Evolutionary conservation across 108 stramenopile species (phyloP), one percentile per base, ranked within the genome.

Genomic region (Aurantiochytrium sp.): DNA sequence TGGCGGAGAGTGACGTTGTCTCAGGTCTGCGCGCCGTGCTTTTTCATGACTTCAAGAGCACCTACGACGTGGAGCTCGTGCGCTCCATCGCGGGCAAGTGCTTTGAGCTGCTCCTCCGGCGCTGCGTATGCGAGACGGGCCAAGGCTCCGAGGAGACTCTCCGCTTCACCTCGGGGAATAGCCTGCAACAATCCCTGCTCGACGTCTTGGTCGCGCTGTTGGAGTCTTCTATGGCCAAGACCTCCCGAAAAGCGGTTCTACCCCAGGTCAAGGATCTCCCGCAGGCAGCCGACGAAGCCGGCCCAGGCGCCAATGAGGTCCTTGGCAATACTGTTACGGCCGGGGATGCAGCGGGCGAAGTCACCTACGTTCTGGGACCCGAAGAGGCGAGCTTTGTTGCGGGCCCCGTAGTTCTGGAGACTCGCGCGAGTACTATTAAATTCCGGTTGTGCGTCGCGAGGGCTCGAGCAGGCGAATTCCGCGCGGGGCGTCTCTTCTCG

Each of bases 81-180:
- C 39, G 73, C n/a, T 41, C 73, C 27, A 48, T 48, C 12, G 73
- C 73, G 0, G 39, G 45, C 27, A 81, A 48, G 2, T 81, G 73
- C 24, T 81, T 81, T 81, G 73, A 81, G 73, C 73, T 81, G 39
- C 73, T 81, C 4, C 24, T 81, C 1, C 73, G 73, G 21, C 73
- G 73, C 45, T 81, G 73, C 45, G 45, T 81, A 19, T 81, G 73
- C 30, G 73, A 81, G 45, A 81, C 42, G 6, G 73, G 73, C 15
- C 39, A 41, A 12, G 45, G 12, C 8, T 6, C 39, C 42, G 45
- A 81, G 39, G 42, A 41, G n/a, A 81, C 21, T 42, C 36, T 17
- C 39, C 73, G 73, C 1, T 81, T 81, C 3, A 81, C 73, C 32
- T 81, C 73, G 21, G 73, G 73, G 24, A 81, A 42, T 48, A 81